phyloP scores from a whole-genome alignment of 805 yeast genomes.

The Saccharomycopsis schoenii region DNA sequence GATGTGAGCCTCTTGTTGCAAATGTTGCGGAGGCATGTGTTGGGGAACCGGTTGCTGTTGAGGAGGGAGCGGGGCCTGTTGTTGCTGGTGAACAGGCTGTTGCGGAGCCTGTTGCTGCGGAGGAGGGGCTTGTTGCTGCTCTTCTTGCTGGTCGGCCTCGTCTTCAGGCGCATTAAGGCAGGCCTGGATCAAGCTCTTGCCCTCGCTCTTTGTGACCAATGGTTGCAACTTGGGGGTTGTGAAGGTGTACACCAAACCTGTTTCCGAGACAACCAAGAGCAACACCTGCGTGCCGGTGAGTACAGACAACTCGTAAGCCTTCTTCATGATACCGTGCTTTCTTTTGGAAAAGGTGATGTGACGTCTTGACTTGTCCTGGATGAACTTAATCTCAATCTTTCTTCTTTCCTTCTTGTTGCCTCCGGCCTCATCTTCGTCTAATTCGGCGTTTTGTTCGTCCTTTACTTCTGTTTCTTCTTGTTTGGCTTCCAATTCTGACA shows the following conservation, averaged over 20 bases:
- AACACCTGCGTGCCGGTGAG: conserved; percentile 96
- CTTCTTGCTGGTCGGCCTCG: conserved; percentile 56
- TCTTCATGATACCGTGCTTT: conserved; percentile 98
- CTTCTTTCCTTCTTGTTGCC: conserved; percentile 43
- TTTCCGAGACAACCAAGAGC: conserved; percentile 88
- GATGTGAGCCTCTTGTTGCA: conserved; percentile 22
- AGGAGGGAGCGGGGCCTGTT: conserved; percentile 22
- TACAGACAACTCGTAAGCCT: conserved; percentile 96
- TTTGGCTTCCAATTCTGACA: conserved; percentile 14
- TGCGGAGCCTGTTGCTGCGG: conserved; percentile 24
- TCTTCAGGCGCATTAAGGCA: conserved; percentile 96
- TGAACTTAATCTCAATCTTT: conserved; percentile 93
- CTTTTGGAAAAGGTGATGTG: conserved; percentile 97
- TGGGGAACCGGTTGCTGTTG: conserved; percentile 26
- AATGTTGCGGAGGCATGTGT: conserved; percentile 26
- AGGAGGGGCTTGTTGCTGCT: conserved; percentile 27
- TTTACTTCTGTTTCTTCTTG: conserved; percentile 11
- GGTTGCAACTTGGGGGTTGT: conserved; percentile 99
- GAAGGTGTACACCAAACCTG: conserved; percentile 97
- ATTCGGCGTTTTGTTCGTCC: conserved; percentile 6
- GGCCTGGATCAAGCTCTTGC: conserved; percentile 92
- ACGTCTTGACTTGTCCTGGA: conserved; percentile 94
- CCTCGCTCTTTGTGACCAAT: conserved; percentile 92
- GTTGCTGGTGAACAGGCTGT: conserved; percentile 24
- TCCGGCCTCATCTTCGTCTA: conserved; percentile 30